Evolutionary conservation across 2,329 filamentous ascomycete species (phyloP).

Genomic region (Hyphodiscus sp.): DNA sequence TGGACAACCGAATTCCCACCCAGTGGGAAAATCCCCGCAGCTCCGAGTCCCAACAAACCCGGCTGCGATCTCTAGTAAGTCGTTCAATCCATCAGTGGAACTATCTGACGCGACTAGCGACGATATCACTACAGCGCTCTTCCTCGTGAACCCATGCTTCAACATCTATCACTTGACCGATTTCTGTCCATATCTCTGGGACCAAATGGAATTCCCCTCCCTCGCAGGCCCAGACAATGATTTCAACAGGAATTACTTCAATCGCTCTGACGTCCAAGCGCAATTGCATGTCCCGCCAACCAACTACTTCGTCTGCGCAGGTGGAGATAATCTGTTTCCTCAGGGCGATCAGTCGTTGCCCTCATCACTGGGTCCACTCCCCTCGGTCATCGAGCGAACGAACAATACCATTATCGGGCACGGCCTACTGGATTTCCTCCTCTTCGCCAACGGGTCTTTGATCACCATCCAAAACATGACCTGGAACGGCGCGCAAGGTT

Average conservation of each 20-base stretch:
- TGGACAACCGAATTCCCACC: constrained; percentile 50
- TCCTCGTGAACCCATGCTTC: constrained; percentile 53
- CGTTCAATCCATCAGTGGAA: too few species aligned
- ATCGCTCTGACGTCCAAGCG: constrained; percentile 52
- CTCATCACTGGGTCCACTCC: constrained; percentile 46
- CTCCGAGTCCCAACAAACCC: constrained; percentile 9
- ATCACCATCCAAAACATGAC: constrained; percentile 67
- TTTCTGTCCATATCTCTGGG: constrained; percentile 31
- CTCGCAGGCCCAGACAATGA: constrained; percentile 41
- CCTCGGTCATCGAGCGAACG: constrained; percentile 53
- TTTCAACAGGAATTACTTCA: constrained; percentile 45
- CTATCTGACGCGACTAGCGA: constrained; percentile 1
- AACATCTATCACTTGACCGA: constrained; percentile 56
- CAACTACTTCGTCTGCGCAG: constrained; percentile 47
- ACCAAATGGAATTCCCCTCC: constrained; percentile 35
- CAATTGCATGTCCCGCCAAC: constrained; percentile 50
- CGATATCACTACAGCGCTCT: constrained; percentile 43
- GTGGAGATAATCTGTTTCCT: constrained; percentile 38
- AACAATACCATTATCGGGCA: constrained; percentile 56
- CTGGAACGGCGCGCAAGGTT: constrained; percentile 59
- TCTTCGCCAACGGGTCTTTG: constrained; percentile 57
- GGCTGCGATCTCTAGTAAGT: constrained; percentile 20
- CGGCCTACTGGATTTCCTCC: constrained; percentile 54
- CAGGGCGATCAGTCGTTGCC: constrained; percentile 41
- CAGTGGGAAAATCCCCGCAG: constrained; percentile 44